Evolutionary conservation across 1,284 basidiomycete genomes (phyloP), one percentile per base, ranked within the genome.

Genomic region (Cutaneotrichosporon sp.): DNA sequence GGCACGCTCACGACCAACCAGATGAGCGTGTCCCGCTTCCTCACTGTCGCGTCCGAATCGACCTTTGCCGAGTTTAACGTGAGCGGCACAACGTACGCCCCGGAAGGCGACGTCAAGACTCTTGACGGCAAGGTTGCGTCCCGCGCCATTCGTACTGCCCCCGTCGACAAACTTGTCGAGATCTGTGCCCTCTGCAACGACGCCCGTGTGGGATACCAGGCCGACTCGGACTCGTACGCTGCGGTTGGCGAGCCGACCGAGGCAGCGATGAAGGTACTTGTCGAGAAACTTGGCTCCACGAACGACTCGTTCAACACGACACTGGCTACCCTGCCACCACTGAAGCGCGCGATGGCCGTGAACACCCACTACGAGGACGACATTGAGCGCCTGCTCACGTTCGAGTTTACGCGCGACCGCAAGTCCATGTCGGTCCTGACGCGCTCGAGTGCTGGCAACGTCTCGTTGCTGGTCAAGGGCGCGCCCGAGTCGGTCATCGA

Each of bases 361-460:
- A 90, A 88, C 77, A 84, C 87, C 47, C 81, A 86, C 73, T 85
- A 88, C 67, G 88, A 91, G 62, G 78, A 79, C 45, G 79, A 77
- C 18, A 85, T 90, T 66, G 79, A 84, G 17, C 85, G 92, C 56
- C 79, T 96, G 12, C 77, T 94, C 60, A 97, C 93, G 2, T 93
- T 98, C 69, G 94, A 97, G 73, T 98, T 98, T 76, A 89, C 90
- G 23, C 86, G 94, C 34, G 96, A 98, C 75, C 88, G 94, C 72
- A 98, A 97, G 78, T 93, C 92, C 82, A 98, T 97, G 94, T 97
- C 93, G 21, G 91, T 96, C 36, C 83, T 97, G 45, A 85, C 88
- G 46, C 14, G 33, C 13, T 22, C 23, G 3, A 80, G 83, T 57
- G 81, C 80, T 10, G 84, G 84, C 35, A 80, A 66, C n/a, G 55